Base-by-base conservation (phyloP, 2,329 filamentous ascomycete species). In the Chalaropsis thielavioides region DNA sequence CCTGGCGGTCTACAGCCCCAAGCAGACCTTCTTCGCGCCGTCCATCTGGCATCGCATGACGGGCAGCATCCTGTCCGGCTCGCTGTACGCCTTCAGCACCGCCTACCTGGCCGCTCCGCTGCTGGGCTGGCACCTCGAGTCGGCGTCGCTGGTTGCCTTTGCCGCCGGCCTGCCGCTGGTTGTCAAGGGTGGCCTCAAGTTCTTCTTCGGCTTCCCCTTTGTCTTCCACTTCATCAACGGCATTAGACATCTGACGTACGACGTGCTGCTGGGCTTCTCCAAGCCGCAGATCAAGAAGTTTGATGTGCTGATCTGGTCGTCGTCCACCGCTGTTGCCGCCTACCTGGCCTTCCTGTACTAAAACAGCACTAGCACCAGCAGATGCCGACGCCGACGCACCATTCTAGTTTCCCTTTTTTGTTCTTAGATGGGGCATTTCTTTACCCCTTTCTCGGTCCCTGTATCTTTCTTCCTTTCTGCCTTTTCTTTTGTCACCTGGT, bases 21-120 rank as follows among this genome's bases (percentile, higher is more conserved):
- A 90, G 76, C 88, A 96, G 77, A 94, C 90, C 71, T 96, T 86
- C 87, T 86, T 89, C 75, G 81, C 81, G 70, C 86, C 85, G 70
- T 84, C 80, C 66, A 80, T 81, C 69, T 81, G 89, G 76, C 89
- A 91, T 79, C 90, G 92, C 72, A 84, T 96, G 78, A 92, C 90
- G n/a, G 92, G 90, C 71, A 77, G 81, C 72, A 75, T 81, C 67
- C 81, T 95, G 70, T 86, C 85, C 67, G 89, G 87, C 69, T 76
- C 79, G 61, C 81, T 95, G 68, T 96, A 96, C 81, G 75, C 84
- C 74, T 96, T 90, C 79, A 85, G 88, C 68, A 76, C 85, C 69
- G 83, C 87, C 64, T 96, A 96, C 81, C 86, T 96, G 68, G 83
- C 83, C 69, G 86, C 90, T 0, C 92, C 92, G 4, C 76, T 88